These are phyloP conservation scores for Syncephalis plumigaleata DNA, from an alignment of 371 early-diverging fungal species.

Conservation along the genomic window DNA sequence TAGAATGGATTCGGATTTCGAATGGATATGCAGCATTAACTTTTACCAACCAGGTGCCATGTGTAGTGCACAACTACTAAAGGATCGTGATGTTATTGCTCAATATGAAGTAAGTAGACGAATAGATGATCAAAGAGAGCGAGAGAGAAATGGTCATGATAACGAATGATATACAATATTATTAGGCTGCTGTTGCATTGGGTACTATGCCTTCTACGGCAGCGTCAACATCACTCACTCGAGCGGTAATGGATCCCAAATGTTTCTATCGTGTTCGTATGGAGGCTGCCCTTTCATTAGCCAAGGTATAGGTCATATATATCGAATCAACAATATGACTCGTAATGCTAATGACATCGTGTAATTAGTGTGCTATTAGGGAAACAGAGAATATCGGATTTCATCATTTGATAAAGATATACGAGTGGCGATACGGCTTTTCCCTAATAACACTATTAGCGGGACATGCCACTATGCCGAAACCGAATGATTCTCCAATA, in stretches of 20 bases:
- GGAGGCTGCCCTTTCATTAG: slow-evolving; percentile 79
- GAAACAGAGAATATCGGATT: slow-evolving; percentile 48
- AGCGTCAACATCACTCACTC: slow-evolving; percentile 53
- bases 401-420: slow-evolving; percentile 55
- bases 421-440: slow-evolving; percentile 52
- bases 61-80: slow-evolving; percentile 89
- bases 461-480: slow-evolving; percentile 35
- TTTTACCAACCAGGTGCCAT: slow-evolving; percentile 91
- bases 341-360: not conserved
- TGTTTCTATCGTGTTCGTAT: slow-evolving; percentile 86
- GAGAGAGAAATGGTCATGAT: not conserved
- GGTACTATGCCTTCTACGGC: slow-evolving; percentile 40
- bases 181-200: slow-evolving; percentile 46
- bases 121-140: not conserved
- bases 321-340: too few relatives aligned
- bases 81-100: slow-evolving; percentile 90
- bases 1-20: slow-evolving; percentile 88
- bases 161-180: not conserved
- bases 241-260: slow-evolving; percentile 63
- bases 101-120: slow-evolving; percentile 54
- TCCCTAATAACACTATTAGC: slow-evolving; percentile 7
- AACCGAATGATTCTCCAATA: slow-evolving; percentile 70
- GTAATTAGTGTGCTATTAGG: slow-evolving; percentile 26
- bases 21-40: slow-evolving; percentile 79
- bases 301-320: slow-evolving; percentile 18